phyloP scores from a whole-genome alignment of 306 rosid species.

The Citrullus amarus region DNA sequence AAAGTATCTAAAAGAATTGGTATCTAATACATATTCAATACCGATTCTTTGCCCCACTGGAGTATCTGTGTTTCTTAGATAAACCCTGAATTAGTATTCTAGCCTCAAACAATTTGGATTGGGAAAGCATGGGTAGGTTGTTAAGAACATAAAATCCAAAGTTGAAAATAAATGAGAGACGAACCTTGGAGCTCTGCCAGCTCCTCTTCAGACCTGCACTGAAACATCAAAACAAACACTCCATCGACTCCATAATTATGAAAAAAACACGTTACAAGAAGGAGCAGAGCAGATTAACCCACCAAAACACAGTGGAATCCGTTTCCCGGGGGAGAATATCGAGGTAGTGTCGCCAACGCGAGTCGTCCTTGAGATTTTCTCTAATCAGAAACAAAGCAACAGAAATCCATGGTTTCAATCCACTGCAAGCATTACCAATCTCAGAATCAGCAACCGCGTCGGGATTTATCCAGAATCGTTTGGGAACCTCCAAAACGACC shows the following conservation, averaged over 20 bases:
- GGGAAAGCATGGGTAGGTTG: neutral
- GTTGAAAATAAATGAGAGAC: neutral
- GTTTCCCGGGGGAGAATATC: constrained; percentile 56
- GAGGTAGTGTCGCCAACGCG: constrained; percentile 64
- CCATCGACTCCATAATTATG: constrained; percentile 38
- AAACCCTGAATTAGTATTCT: neutral
- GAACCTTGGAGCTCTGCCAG: constrained; percentile 77
- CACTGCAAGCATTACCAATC: constrained; percentile 60
- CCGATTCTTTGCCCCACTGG: no score
- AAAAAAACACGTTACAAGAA: neutral
- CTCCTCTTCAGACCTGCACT: constrained; percentile 99
- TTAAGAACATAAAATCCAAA: neutral
- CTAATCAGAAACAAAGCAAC: constrained; percentile 68
- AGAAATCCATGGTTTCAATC: constrained; percentile 76
- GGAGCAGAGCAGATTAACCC: constrained; percentile 21
- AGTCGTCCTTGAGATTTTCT: constrained; percentile 52
- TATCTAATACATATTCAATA: no score
- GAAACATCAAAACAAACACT: constrained; percentile 41
- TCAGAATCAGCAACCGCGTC: constrained; percentile 82
- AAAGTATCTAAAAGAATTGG: no score
- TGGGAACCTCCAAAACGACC: constrained; percentile 85
- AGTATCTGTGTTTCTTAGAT: neutral
- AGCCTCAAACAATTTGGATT: neutral
- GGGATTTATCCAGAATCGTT: constrained; percentile 87
- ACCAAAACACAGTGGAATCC: constrained; percentile 84